Evolutionary conservation across 306 rosid species (phyloP), one percentile per base, ranked within the genome.

Genomic region (Hippophae tibetana): DNA sequence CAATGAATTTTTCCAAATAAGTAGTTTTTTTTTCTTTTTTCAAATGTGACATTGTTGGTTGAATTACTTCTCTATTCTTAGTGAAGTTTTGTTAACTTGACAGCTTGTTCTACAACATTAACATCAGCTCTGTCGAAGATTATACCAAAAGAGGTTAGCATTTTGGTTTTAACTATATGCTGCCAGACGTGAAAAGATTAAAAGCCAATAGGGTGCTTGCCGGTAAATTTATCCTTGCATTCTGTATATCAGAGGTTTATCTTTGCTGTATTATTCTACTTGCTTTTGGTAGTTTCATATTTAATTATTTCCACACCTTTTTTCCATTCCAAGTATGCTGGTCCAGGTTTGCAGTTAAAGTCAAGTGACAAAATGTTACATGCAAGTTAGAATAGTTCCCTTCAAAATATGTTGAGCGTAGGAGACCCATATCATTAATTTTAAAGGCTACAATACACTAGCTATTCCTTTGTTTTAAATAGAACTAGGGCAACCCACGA

Each of bases 61-160:
- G 25, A 40, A 10, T 18, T 63, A 56, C 52, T 40, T 74, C 70
- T 44, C 69, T 52, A 62, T 65, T 46, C 14, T 50, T 27, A 31
- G 56, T 43, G 25, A 13, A 2, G 47, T 52, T 54, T 10, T 12
- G 13, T 13, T 53, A 11, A 2, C 58, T 47, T 76, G 55, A 7
- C 87, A 87, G 95, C 78, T 82, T 92, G 79, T 92, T 92, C 78
- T 92, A 87, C 79, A 85, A 92, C 64, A 85, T 87, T 54, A 92
- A 87, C 80, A 87, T 82, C 57, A 76, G 73, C 13, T 57, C 73
- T 25, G 89, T 92, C 68, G 98, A 92, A 83, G 95, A 92, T 75
- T 80, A 75, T 48, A 92, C 98, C 2, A 66, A 81, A 60, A 81
- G 93, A 83, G 98, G 96, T 87, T 43, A 50, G 85, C 58, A 23